A percentile compares a stretch with the other conserved stretches of the same genome.
These are phyloP conservation scores for Plantago major DNA, from an alignment of 257 asterid genomes.

Conservation along the genomic window DNA sequence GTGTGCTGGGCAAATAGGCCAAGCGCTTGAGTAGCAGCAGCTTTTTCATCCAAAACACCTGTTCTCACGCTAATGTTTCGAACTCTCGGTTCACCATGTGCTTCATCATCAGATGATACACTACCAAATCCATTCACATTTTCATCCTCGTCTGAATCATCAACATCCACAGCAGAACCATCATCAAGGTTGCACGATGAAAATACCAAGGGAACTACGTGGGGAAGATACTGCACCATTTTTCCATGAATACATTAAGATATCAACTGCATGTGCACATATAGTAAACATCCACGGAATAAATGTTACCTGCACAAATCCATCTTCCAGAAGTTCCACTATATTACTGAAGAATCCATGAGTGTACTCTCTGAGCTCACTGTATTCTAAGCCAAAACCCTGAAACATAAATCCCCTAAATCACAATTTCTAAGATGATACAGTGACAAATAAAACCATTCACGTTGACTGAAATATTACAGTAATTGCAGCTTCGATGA, in stretches of 20 bases:
- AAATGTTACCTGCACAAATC: conserved; percentile 72
- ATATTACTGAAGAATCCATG: conserved; percentile 97
- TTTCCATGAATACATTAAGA: conserved; percentile 26
- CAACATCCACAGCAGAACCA: conserved; percentile 96
- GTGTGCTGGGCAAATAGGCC: conserved; percentile 92
- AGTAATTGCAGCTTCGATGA: conserved; percentile 88
- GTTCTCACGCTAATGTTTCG: conserved; percentile 97
- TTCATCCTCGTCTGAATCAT: conserved; percentile 79
- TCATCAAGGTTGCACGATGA: conserved; percentile 98
- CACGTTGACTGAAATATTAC: conserved; percentile 33
- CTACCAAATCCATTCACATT: conserved; percentile 78
- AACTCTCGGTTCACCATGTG: conserved; percentile 89
- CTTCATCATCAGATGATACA: conserved; percentile 98
- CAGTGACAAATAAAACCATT: conserved; percentile 17
- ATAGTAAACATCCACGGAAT: neutral
- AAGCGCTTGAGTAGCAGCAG: conserved; percentile 99
- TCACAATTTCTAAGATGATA: conserved; percentile 17
- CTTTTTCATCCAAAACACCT: conserved; percentile 98
- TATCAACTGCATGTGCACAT: neutral
- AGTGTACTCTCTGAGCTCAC: conserved; percentile 98
- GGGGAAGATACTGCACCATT: conserved; percentile 84
- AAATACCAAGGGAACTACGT: conserved; percentile 78
- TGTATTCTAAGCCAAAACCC: conserved; percentile 90
- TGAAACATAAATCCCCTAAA: conserved; percentile 32
- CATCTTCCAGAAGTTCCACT: conserved; percentile 84